phyloP scores from a whole-genome alignment of 164 flowering plant species.

The Pachysandra terminalis region DNA sequence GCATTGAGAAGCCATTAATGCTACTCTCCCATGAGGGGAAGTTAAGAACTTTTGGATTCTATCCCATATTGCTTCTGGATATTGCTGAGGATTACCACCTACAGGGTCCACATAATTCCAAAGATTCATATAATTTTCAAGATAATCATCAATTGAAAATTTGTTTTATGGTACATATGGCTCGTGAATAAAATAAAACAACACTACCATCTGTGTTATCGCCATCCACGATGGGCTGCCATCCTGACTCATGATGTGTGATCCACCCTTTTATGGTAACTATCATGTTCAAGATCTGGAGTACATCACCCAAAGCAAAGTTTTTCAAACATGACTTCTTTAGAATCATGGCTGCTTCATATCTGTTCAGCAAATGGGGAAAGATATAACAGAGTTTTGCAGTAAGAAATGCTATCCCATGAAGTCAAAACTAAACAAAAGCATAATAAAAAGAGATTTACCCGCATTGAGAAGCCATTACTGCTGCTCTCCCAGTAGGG shows the following conservation, averaged over 20 bases:
- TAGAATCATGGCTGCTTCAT: no score
- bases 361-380: no score
- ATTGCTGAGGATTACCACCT: no score
- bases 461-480: constrained; percentile 72
- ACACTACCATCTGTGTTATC: constrained; percentile 19
- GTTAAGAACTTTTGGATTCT: constrained; percentile 48
- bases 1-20: constrained; percentile 42
- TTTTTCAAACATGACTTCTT: constrained; percentile 55
- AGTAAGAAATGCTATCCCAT: no score
- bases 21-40: constrained; percentile 56
- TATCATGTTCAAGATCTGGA: constrained; percentile 67
- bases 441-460: constrained; percentile 12
- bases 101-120: constrained; percentile 87
- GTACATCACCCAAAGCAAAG: constrained; percentile 62
- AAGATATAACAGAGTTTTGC: no score
- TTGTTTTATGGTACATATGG: no score
- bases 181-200: no score
- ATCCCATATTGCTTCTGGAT: constrained; percentile 67
- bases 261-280: constrained; percentile 64
- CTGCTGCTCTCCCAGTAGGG: constrained; percentile 51
- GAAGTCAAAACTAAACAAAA: not conserved
- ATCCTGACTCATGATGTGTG: constrained; percentile 55
- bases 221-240: constrained; percentile 72
- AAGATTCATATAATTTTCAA: no score
- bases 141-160: no score